Evolutionary conservation across 2,329 filamentous ascomycete genomes (phyloP), one percentile per base, ranked within the genome.

Genomic region (Setomelanomma holmii): DNA sequence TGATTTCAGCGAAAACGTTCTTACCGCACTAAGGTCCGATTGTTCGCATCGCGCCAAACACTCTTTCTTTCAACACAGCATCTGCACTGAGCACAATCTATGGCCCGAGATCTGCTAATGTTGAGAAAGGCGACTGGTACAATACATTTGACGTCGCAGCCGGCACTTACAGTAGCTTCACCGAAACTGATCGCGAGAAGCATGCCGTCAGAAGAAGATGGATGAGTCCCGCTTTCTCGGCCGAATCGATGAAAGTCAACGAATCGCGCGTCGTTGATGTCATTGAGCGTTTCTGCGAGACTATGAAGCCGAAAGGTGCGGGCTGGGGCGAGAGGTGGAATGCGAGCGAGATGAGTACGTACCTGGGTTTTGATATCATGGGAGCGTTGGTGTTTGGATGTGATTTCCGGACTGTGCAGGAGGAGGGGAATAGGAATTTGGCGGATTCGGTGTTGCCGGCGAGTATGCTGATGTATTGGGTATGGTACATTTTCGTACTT

Each of bases 361-460:
- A 72, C 60, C 66, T 80, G 36, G 71, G 75, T 16, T 77, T 80
- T 54, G 79, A 81, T 49, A 72, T 81, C 40, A 80, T 82, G 73
- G 77, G 76, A 10, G 74, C 75, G 22, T 58, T 78, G 10, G 68
- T 69, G 16, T 73, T 76, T 51, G 73, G 73, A 3, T 66, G 69
- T 45, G 57, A 69, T 21, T 74, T 78, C 53, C 51, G 56, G 38
- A 73, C 69, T 61, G 66, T 78, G 20, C 63, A 70, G 23, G 51
- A 66, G 1, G 59, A 61, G 4, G 52, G 64, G 21, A 68, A 76
- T 42, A 61, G 76, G 27, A 41, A 58, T 19, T 42, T 66, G 12
- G 63, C 64, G 10, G 53, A 61, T 7, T 61, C 61, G 6, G 45
- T 66, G 4, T 40, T 66, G 12, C 58, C 66, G 7, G 61, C 63